Conservation (phyloP, 2,329 filamentous ascomycete species). For the Exophiala sp. region DNA sequence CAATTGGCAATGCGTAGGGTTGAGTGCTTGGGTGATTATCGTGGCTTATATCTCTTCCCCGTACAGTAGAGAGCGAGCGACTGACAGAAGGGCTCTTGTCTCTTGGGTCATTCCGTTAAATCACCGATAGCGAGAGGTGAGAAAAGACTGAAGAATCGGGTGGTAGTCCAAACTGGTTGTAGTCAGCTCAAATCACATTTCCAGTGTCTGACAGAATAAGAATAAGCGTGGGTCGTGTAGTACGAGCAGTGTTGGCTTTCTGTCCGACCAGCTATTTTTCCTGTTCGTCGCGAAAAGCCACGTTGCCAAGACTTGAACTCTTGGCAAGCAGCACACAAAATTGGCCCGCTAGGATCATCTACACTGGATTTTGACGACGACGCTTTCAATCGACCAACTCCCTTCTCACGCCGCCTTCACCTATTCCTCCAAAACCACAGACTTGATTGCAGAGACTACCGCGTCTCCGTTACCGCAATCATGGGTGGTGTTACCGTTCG, state of each 20-base stretch:
- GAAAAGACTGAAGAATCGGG: no score
- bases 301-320: conserved; percentile 9
- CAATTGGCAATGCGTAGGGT: neutral
- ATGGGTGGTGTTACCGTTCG: conserved; percentile 64
- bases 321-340: conserved; percentile 15
- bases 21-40: neutral
- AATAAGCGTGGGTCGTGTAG: no score
- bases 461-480: conserved; percentile 43
- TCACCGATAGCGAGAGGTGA: no score
- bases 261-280: neutral
- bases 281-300: neutral
- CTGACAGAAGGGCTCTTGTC: no score
- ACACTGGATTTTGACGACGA: conserved; percentile 6
- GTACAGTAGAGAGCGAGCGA: neutral
- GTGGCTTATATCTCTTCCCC: neutral
- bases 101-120: no score
- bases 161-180: no score
- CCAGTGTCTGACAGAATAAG: neutral
- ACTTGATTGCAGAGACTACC: conserved; percentile 20
- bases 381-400: conserved; percentile 3
- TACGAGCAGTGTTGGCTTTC: no score
- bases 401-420: neutral
- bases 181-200: no score
- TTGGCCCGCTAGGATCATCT: conserved; percentile 2
- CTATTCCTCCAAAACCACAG: conserved; percentile 8